Evolutionary conservation across 2,329 filamentous ascomycete species (phyloP), one percentile per base, ranked within the genome.

Genomic region (Fusarium sambucinum): DNA sequence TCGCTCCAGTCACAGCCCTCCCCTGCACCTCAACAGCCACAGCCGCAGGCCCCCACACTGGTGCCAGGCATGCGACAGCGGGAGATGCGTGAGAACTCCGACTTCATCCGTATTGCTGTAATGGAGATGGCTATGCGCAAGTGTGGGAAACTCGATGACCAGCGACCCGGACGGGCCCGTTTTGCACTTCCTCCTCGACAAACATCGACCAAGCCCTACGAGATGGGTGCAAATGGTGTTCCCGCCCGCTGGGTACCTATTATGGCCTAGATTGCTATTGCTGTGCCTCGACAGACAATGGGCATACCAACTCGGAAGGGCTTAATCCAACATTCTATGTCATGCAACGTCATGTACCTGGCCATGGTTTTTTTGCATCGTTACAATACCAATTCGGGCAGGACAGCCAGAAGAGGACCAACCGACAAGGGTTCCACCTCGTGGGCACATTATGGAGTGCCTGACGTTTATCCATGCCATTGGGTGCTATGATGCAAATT

Each of bases 101-200:
- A 91, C 73, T 91, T 91, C 73, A 90, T 91, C 73, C 86, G 89
- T 70, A 86, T 91, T 55, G 89, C 89, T 35, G 89, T 91, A 51
- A 87, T 91, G 84, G 89, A 91, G 74, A 90, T 91, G 86, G 86
- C 89, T 14, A 91, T 91, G 89, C 86, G 89, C 57, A 87, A 85
- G 73, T 82, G 81, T 42, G 89, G 89, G 69, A 91, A 91, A 76
- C 81, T 91, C 52, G 88, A 90, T 70, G 87, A 89, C 71, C 85
- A 88, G 67, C 85, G 85, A 56, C 87, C 89, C n/a, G 89, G 89
- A 29, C 85, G 89, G 48, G 89, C 89, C n/a, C 85, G 87, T 46
- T 90, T 89, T 84, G 85, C 88, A 10, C 81, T 91, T n/a, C 89
- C 89, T 12, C 87, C 89, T n/a, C 82, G 89, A 66, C 87, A 87